Evolutionary conservation across 2,329 filamentous ascomycete genomes (phyloP), one percentile per base, ranked within the genome.

Genomic region (Spiromastix sp.): DNA sequence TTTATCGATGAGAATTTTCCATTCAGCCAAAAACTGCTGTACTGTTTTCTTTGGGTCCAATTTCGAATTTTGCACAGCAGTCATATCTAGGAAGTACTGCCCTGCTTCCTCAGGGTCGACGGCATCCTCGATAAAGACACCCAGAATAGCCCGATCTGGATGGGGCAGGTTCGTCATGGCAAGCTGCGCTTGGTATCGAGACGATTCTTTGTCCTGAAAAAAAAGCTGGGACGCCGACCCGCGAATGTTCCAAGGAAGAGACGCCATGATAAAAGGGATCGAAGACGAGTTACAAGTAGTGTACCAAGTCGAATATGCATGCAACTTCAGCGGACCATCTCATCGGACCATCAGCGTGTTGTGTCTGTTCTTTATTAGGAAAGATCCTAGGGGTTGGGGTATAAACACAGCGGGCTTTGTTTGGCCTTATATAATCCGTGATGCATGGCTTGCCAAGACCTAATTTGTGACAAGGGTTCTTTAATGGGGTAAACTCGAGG

Each of bases 201-300:
- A n/a, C 3, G 41, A 41, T 24, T 39, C n/a, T 20, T 41, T 45
- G 12, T 43, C 44, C 18, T 42, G 39, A 7, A 32, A 43, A 8
- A 45, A 45, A 2, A 46, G 25, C 36, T 42, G 44, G n/a, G 45
- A 46, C 3, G 42, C 40, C 3, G 45, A 46, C 5, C 32, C 36
- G 16, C 22, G 30, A 30, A 46, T 42, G 30, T 48, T 42, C 30
- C 37, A 31, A 4, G 44, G 45, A 13, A 37, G 20, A 7, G n/a
- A 13, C 1, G 25, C 15, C 33, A 30, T 36, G 17, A 13, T 16
- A 11, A 18, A 19, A 31, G 30, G 22, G 27, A n/a, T n/a, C n/a
- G n/a, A n/a, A n/a, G n/a, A n/a, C n/a, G n/a, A n/a, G n/a, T n/a
- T n/a, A n/a, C n/a, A n/a, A n/a, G n/a, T n/a, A n/a, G n/a, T n/a